Conservation (phyloP, 305 asterid species). For the Fraxinus baroniana region DNA sequence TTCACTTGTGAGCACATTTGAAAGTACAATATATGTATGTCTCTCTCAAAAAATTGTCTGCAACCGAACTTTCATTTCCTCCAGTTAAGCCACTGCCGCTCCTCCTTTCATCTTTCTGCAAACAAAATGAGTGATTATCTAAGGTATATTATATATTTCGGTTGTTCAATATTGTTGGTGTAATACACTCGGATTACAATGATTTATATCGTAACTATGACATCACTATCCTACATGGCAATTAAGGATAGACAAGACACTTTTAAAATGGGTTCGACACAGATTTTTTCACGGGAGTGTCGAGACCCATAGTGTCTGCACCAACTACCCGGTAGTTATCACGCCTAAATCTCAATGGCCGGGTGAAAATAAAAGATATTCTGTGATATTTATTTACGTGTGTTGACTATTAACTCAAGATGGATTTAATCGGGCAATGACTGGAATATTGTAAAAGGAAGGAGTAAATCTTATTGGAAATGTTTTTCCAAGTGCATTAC, state of each 20-base stretch:
- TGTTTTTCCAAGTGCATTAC: background rate
- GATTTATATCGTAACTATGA: background rate
- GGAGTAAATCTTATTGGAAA: background rate
- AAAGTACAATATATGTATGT: background rate
- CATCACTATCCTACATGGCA: background rate
- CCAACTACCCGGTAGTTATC: background rate
- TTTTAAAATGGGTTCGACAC: background rate
- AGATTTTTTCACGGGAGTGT: background rate
- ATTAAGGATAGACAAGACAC: background rate
- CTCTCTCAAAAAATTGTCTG: background rate
- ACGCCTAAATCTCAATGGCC: background rate
- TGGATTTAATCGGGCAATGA: background rate
- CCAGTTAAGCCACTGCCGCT: background rate
- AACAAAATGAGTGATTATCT: background rate
- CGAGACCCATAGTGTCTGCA: background rate
- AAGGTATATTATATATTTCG: background rate
- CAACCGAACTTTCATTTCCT: background rate
- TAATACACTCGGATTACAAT: background rate
- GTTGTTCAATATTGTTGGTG: background rate
- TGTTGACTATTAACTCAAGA: background rate
- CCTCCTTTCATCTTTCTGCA: background rate
- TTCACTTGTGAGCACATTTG: background rate
- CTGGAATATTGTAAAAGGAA: background rate
- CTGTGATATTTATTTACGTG: background rate
- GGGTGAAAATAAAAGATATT: background rate